Conservation (phyloP, 1,139 yeast genomes). For the Arxiozyma slooffiae region DNA sequence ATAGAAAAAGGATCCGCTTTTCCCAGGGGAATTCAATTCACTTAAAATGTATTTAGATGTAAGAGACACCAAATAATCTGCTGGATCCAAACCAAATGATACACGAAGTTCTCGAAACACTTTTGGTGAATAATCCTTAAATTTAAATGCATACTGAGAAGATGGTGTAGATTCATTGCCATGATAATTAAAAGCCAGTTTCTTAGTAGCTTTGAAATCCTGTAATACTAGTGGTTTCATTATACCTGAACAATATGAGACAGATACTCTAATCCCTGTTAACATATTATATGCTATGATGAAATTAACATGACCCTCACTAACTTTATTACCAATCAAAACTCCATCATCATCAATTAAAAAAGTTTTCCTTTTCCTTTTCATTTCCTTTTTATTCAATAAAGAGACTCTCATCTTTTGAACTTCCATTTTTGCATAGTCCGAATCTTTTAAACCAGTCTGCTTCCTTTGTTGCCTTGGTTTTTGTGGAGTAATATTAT, state of each 20-base stretch:
- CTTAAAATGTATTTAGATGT: constrained; percentile 88
- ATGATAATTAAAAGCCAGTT: constrained; percentile 74
- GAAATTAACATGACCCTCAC: constrained; percentile 88
- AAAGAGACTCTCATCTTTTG: constrained; percentile 27
- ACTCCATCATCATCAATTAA: constrained; percentile 52
- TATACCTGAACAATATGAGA: constrained; percentile 80
- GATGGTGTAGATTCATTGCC: constrained; percentile 83
- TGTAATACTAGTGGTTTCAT: constrained; percentile 60
- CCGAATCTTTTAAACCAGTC: constrained; percentile 21
- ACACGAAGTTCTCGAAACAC: constrained; percentile 80
- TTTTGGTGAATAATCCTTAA: constrained; percentile 92
- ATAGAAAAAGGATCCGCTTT: constrained; percentile 92
- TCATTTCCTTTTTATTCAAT: constrained; percentile 28
- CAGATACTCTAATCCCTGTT: constrained; percentile 93
- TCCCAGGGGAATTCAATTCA: constrained; percentile 93
- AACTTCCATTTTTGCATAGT: constrained; percentile 26
- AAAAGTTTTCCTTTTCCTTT: constrained; percentile 24
- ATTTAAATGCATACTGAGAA: constrained; percentile 89
- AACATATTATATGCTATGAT: constrained; percentile 95
- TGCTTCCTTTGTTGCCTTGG: constrained; percentile 5
- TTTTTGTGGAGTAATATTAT: background rate
- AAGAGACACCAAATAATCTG: constrained; percentile 84
- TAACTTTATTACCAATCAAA: constrained; percentile 68
- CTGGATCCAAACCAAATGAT: constrained; percentile 82
- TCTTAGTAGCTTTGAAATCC: constrained; percentile 65